Conservation (phyloP, 2,329 filamentous ascomycete species). For the Colletotrichum tamarilloi region DNA sequence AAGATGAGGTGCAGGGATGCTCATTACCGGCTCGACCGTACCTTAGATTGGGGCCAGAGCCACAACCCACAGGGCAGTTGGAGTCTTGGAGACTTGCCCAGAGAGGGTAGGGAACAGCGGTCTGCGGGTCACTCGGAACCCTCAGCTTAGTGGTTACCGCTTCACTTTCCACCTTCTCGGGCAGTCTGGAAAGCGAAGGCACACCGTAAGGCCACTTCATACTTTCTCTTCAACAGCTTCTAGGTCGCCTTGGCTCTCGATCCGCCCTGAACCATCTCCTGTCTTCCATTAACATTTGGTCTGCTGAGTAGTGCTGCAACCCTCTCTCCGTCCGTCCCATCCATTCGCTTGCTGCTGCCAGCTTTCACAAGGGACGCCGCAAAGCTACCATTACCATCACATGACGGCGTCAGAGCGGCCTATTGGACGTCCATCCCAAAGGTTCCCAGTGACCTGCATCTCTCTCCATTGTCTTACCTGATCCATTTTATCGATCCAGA, state of each 20-base stretch:
- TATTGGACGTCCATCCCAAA: slow-evolving; percentile 17
- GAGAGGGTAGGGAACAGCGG: slow-evolving; percentile 10
- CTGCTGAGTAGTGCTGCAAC: not conserved
- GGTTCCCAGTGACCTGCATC: slow-evolving; percentile 21
- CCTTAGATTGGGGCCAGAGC: not conserved
- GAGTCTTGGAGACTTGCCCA: not conserved
- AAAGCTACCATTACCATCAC: slow-evolving; percentile 26
- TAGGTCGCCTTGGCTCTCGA: not conserved
- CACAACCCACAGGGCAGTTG: not conserved
- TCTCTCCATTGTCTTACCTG: slow-evolving; percentile 6
- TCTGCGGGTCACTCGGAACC: slow-evolving; percentile 29
- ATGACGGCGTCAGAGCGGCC: slow-evolving; percentile 26
- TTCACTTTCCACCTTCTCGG: not conserved
- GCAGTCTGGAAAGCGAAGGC: not conserved
- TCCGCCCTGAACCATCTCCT: not conserved
- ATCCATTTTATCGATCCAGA: slow-evolving; percentile 15
- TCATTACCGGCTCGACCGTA: slow-evolving; percentile 11
- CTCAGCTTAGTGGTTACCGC: not conserved
- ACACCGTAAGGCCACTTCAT: not conserved
- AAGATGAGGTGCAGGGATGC: slow-evolving; percentile 5
- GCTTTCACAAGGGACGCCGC: slow-evolving; percentile 17
- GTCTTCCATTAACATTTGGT: not conserved
- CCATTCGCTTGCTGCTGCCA: slow-evolving; percentile 15
- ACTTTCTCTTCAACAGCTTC: not conserved
- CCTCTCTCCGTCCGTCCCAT: not conserved